A percentile compares a stretch with the other conserved stretches of the same genome.
phyloP scores from a whole-genome alignment of 2,329 filamentous ascomycete species.

The Fusarium sp. region DNA sequence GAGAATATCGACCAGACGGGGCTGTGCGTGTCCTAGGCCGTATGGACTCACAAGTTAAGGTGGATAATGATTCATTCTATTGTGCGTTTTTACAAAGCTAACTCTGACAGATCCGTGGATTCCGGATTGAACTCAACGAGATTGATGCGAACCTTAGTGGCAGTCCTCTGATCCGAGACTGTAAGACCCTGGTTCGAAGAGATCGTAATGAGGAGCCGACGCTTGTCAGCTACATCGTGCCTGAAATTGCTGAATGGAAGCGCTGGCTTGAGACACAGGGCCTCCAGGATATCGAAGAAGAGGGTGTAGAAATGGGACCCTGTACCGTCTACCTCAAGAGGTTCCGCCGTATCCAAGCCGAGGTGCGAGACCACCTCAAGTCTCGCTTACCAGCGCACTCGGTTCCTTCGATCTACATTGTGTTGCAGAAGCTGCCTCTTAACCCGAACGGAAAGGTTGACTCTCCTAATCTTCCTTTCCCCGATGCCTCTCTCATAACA shows the following conservation, averaged over 20 bases:
- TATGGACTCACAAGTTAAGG: constrained; percentile 2
- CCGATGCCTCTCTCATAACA: constrained; percentile 66
- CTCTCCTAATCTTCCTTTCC: constrained; percentile 81
- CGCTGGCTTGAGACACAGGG: constrained; percentile 69
- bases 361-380: constrained; percentile 51
- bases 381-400: constrained; percentile 47
- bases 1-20: constrained; percentile 52
- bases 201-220: constrained; percentile 73
- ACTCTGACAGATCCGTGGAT: constrained; percentile 79
- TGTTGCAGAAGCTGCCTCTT: constrained; percentile 68
- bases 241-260: constrained; percentile 74
- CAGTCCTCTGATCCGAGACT: constrained; percentile 82
- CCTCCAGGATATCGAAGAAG: constrained; percentile 66
- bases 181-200: constrained; percentile 79
- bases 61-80: background rate
- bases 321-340: constrained; percentile 57
- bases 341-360: constrained; percentile 60
- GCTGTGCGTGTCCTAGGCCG: background rate
- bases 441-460: constrained; percentile 85
- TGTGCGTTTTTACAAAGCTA: background rate
- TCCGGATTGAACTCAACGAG: constrained; percentile 93
- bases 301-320: constrained; percentile 60
- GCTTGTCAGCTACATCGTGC: constrained; percentile 90
- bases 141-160: constrained; percentile 87
- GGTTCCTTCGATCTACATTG: constrained; percentile 49